Evolutionary conservation across 306 rosid species (phyloP), one percentile per base, ranked within the genome.

Genomic region (Medicago arabica): DNA sequence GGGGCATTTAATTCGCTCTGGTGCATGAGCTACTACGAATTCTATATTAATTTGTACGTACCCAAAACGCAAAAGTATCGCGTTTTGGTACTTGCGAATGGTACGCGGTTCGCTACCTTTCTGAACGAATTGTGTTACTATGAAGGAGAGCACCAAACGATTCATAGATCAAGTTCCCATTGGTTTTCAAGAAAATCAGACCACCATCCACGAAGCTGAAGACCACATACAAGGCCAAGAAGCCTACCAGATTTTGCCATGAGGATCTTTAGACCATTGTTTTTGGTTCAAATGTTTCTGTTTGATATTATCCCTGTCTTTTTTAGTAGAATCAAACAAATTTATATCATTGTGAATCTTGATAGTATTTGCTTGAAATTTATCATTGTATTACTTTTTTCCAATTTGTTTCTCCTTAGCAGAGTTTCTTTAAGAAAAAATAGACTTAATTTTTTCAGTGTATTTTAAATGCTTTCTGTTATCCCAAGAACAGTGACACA

Each of bases 171-270:
- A 93, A 93, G 83, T 93, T 93, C 78, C 98, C 98, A 0, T 85
- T 93, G 93, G 94, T 90, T 41, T 87, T 39, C 88, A 90, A 74
- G 93, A 93, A 89, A 65, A 72, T 93, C 43, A 85, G 97, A 83
- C 98, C 98, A 67, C 98, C 98, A 2, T 31, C 90, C 16, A 86
- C 95, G 85, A 93, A 85, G 93, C 80, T 90, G 75, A 93, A 93
- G 93, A 93, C 98, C 41, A 93, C 98, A 1, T 93, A 86, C 91
- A 93, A 93, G 86, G 98, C 97, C 6, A 81, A 89, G 0, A 89
- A 89, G 84, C 98, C 98, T 80, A 18, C 64, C 69, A 11, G 63
- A 66, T 79, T 79, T 80, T 80, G 76, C 74, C 23, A 34, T 71
- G 18, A 50, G 73, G 3, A 54, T 54, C 17, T 76, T 71, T 67